Evolutionary conservation across 139 green algal species (phyloP).

Genomic region (Pseudopediastrum boryanum): DNA sequence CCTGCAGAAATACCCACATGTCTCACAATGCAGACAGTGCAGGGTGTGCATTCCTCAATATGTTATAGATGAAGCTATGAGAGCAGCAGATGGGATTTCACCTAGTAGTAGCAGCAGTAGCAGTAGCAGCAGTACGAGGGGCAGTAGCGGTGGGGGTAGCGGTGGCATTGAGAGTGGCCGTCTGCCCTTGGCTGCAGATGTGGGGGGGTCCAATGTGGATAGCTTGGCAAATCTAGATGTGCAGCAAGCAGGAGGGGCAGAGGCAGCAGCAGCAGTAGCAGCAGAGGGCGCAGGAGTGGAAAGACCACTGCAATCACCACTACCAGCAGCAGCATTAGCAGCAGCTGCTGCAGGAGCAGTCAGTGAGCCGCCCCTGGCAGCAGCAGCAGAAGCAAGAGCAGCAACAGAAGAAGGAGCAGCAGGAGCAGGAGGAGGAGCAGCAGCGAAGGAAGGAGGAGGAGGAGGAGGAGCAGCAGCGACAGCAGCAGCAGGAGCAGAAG

Average conservation of each 20-base stretch:
- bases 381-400: conserved; percentile 16
- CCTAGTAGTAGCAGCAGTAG: background rate
- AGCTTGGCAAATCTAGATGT: too few species aligned
- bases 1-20: conserved; percentile 22
- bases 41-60: conserved; percentile 26
- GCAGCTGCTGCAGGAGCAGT: conserved; percentile 21
- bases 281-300: too few species aligned
- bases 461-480: too few species aligned
- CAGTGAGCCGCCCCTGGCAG: background rate
- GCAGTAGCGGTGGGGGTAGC: too few species aligned
- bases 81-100: background rate
- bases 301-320: background rate
- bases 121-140: background rate
- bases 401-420: background rate
- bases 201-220: too few species aligned
- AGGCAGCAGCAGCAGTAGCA: background rate
- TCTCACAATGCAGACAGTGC: conserved; percentile 22
- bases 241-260: background rate
- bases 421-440: conserved; percentile 1
- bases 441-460: background rate
- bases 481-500: background rate
- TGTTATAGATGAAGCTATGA: background rate
- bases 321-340: background rate
- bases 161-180: too few species aligned
- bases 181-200: too few species aligned